Evolutionary conservation across 352 stramenopile genomes (phyloP).

Genomic region (Aphanomyces stellatus): DNA sequence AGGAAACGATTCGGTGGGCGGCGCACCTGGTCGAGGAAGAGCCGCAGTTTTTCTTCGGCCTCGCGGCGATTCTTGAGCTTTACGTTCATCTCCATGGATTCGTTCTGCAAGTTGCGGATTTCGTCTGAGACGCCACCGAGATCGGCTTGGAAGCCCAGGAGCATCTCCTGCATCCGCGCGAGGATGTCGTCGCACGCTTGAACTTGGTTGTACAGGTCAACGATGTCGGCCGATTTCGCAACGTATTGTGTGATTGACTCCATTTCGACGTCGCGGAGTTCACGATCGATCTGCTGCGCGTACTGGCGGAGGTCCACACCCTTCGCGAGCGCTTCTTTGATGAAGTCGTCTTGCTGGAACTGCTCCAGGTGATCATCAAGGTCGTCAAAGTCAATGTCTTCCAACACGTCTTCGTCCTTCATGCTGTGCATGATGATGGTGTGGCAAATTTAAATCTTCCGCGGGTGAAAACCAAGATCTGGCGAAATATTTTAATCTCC

Average conservation of each 20-base stretch:
- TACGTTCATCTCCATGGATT: conserved; percentile 89
- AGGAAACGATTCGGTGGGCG: not conserved
- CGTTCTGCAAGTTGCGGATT: conserved; percentile 95
- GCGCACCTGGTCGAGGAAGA: conserved; percentile 93
- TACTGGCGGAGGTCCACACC: conserved; percentile 89
- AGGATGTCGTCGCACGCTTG: conserved; percentile 96
- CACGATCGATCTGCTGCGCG: conserved; percentile 82
- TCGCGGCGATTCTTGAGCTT: conserved; percentile 92
- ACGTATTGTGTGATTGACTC: conserved; percentile 84
- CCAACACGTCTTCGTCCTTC: conserved; percentile 27
- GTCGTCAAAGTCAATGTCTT: conserved; percentile 91
- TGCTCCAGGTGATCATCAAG: conserved; percentile 90
- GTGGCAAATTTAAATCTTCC: no score
- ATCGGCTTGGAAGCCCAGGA: conserved; percentile 97
- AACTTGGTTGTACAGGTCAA: conserved; percentile 89
- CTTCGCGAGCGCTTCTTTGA: conserved; percentile 85
- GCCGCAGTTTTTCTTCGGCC: conserved; percentile 89
- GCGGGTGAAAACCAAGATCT: not conserved
- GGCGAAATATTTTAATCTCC: not conserved
- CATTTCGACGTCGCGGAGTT: conserved; percentile 78
- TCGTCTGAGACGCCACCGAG: conserved; percentile 96
- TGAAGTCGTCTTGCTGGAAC: conserved; percentile 91
- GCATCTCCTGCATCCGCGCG: conserved; percentile 95
- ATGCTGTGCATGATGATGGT: no score
- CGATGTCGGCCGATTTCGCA: conserved; percentile 82